These are phyloP conservation scores for Serpula lacrymans DNA, from an alignment of 768 basidiomycete genomes.

Conservation along the genomic window DNA sequence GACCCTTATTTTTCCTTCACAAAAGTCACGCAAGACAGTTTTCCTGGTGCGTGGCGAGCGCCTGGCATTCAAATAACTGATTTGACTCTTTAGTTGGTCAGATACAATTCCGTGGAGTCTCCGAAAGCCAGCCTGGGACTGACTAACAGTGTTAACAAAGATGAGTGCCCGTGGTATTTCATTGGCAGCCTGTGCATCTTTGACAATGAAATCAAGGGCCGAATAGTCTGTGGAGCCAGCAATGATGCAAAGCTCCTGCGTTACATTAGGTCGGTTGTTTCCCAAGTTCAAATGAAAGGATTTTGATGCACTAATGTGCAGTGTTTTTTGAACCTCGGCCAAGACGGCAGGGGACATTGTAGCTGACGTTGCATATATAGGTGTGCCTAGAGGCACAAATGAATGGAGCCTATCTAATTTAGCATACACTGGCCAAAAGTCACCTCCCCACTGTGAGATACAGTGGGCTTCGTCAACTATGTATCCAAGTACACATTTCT, in stretches of 20 bases:
- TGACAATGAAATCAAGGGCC: conserved; percentile 13
- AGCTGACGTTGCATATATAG: conserved; percentile 31
- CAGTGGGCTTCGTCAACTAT: conserved; percentile 22
- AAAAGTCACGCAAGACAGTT: no score
- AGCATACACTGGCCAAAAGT: conserved; percentile 14
- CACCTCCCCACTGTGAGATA: conserved; percentile 10
- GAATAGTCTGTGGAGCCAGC: conserved; percentile 18
- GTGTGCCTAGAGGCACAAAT: conserved; percentile 24
- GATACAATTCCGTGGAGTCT: conserved; percentile 10
- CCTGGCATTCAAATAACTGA: no score
- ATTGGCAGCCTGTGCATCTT: not conserved
- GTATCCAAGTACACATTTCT: conserved; percentile 14
- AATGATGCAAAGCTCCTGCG: conserved; percentile 19
- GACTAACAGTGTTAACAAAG: conserved; percentile 17
- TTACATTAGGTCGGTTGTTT: conserved; percentile 34
- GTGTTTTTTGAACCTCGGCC: conserved; percentile 16
- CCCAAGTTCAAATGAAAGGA: conserved; percentile 33
- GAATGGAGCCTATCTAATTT: conserved; percentile 26
- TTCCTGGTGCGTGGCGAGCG: no score
- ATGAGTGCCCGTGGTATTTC: conserved; percentile 8
- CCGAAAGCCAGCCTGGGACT: conserved; percentile 13
- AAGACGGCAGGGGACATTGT: conserved; percentile 28
- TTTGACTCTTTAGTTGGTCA: conserved; percentile 6
- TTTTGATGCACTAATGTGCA: conserved; percentile 18
- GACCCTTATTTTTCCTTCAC: no score